Evolutionary conservation across 768 basidiomycete species (phyloP).

Genomic region (Chalciporus chontae): DNA sequence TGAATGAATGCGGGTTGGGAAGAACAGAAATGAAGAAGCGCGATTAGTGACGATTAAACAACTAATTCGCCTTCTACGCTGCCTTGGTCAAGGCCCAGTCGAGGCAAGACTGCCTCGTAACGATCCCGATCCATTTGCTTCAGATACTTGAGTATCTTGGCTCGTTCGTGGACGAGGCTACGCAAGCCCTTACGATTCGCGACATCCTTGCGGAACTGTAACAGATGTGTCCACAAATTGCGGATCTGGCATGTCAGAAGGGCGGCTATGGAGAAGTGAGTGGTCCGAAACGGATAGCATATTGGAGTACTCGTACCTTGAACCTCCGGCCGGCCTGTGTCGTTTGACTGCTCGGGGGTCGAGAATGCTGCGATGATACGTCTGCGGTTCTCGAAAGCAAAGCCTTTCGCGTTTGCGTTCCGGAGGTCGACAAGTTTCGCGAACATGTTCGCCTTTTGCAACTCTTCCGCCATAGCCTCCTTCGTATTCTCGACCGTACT

Average conservation of each 20-base stretch:
- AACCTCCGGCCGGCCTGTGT: conserved; percentile 83
- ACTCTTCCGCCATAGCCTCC: conserved; percentile 33
- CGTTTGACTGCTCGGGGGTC: conserved; percentile 55
- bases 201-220: conserved; percentile 66
- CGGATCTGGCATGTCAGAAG: conserved; percentile 84
- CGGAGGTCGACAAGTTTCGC: conserved; percentile 75
- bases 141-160: conserved; percentile 79
- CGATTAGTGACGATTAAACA: conserved; percentile 44
- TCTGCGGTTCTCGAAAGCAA: conserved; percentile 81
- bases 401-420: conserved; percentile 85
- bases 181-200: conserved; percentile 75
- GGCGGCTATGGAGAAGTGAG: conserved; percentile 54
- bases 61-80: conserved; percentile 90
- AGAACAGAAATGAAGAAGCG: not conserved
- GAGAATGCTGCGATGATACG: conserved; percentile 82
- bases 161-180: conserved; percentile 75
- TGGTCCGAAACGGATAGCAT: conserved; percentile 1
- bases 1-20: not conserved
- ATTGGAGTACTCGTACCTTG: conserved; percentile 56
- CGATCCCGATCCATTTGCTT: conserved; percentile 59
- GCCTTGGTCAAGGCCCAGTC: conserved; percentile 71
- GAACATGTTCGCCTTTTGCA: conserved; percentile 51
- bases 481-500: conserved; percentile 20
- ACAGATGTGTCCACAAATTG: conserved; percentile 73
- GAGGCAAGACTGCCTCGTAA: conserved; percentile 68